phyloP scores from a whole-genome alignment of 495 filamentous ascomycete genomes.

The Chaetomidium leptoderma region DNA sequence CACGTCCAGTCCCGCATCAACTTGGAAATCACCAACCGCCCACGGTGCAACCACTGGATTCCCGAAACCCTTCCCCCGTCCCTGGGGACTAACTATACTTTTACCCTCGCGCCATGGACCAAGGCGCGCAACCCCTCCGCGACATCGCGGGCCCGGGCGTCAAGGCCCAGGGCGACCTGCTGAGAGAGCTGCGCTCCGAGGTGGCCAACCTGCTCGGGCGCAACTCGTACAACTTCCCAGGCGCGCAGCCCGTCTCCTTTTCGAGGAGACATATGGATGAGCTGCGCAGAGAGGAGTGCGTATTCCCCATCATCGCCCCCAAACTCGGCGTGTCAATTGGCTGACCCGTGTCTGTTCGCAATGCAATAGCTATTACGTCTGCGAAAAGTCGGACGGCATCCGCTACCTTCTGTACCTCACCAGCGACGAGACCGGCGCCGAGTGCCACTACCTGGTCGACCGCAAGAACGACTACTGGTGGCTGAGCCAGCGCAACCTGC shows the following conservation, averaged over 20 bases:
- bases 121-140: constrained; percentile 30
- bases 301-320: not conserved
- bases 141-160: constrained; percentile 59
- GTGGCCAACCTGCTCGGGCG: constrained; percentile 73
- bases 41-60: too few relatives aligned
- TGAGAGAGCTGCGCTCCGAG: constrained; percentile 60
- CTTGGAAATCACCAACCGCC: too few relatives aligned
- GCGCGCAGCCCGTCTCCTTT: constrained; percentile 94
- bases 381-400: constrained; percentile 97
- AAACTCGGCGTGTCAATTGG: not conserved
- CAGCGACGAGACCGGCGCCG: constrained; percentile 52
- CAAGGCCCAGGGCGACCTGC: constrained; percentile 55
- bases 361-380: constrained; percentile 74
- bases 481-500: constrained; percentile 58
- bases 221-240: constrained; percentile 66
- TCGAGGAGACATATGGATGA: constrained; percentile 70
- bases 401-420: constrained; percentile 90
- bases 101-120: too few relatives aligned
- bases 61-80: too few relatives aligned
- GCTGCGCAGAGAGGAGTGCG: constrained; percentile 68
- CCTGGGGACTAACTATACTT: too few relatives aligned
- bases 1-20: too few relatives aligned
- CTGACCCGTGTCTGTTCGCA: not conserved
- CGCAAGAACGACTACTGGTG: constrained; percentile 95
- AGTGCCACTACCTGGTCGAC: constrained; percentile 76